Percentiles rank a stretch among this genome's conserved stretches.
phyloP scores from a whole-genome alignment of 192 early-diverging fungal genomes.

The Coemansia sp. region DNA sequence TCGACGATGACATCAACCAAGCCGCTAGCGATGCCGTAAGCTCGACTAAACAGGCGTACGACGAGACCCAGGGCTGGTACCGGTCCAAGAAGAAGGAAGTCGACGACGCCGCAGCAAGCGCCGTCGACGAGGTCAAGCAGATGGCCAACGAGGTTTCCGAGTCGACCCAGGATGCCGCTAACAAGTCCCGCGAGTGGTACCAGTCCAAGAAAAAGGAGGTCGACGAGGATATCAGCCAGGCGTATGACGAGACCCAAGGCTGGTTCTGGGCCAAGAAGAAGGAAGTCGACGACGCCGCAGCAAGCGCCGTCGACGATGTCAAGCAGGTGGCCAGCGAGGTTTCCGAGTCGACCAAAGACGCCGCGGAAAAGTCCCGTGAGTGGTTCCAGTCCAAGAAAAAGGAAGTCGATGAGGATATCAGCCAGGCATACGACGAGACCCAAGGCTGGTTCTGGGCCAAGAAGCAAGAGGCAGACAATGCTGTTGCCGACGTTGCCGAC shows the following conservation, averaged over 20 bases:
- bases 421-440: too few relatives aligned
- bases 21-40: background rate
- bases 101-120: slow-evolving; percentile 8
- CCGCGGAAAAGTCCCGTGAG: too few relatives aligned
- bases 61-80: slow-evolving; percentile 39
- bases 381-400: too few relatives aligned
- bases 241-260: slow-evolving; percentile 18
- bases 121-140: slow-evolving; percentile 11
- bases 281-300: slow-evolving; percentile 13
- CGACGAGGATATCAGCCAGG: background rate
- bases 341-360: too few relatives aligned
- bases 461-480: slow-evolving; percentile 25
- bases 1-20: slow-evolving; percentile 10
- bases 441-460: slow-evolving; percentile 47
- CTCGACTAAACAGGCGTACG: slow-evolving; percentile 11
- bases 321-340: slow-evolving; percentile 14
- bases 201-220: slow-evolving; percentile 24
- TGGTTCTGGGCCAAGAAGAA: slow-evolving; percentile 38
- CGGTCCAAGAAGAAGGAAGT: slow-evolving; percentile 32
- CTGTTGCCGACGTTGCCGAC: background rate
- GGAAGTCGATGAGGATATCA: too few relatives aligned
- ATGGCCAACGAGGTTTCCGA: background rate
- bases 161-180: slow-evolving; percentile 11
- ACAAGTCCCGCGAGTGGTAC: slow-evolving; percentile 24
- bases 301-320: background rate